Percentiles rank a stretch among this genome's conserved stretches.
Evolutionary conservation across 2,329 filamentous ascomycete species (phyloP).

Genomic region (Colletotrichum tropicicola): DNA sequence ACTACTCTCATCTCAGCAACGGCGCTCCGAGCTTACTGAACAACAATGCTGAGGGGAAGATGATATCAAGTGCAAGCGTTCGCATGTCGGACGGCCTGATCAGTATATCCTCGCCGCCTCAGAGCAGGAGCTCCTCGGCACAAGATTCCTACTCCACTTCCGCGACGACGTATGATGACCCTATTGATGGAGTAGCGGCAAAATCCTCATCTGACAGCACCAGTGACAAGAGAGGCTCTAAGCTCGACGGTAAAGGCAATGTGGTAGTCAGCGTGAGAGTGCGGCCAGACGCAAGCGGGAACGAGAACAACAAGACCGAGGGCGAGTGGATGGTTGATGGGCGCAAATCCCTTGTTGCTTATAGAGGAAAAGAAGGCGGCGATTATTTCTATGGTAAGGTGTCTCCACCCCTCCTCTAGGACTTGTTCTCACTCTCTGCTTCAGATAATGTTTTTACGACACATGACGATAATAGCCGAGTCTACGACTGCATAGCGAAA

Average conservation of each 20-base stretch:
- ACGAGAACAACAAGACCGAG: slow-evolving; percentile 68
- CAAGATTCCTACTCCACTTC: slow-evolving; percentile 93
- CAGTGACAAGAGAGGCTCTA: slow-evolving; percentile 59
- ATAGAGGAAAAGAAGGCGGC: slow-evolving; percentile 87
- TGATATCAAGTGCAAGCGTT: slow-evolving; percentile 68
- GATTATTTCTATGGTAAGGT: slow-evolving; percentile 88
- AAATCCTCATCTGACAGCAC: slow-evolving; percentile 39
- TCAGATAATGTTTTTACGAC: slow-evolving; percentile 96
- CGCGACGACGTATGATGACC: slow-evolving; percentile 87
- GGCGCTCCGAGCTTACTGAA: slow-evolving; percentile 80
- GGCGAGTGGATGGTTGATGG: slow-evolving; percentile 94
- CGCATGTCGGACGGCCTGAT: slow-evolving; percentile 79
- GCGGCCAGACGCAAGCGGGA: slow-evolving; percentile 79
- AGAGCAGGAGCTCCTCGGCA: slow-evolving; percentile 90
- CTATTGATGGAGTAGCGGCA: slow-evolving; percentile 61
- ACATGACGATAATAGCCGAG: slow-evolving; percentile 91
- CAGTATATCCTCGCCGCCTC: slow-evolving; percentile 82
- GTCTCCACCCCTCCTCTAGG: neutral
- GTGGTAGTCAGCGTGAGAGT: slow-evolving; percentile 96
- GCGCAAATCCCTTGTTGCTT: slow-evolving; percentile 82
- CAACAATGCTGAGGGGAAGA: slow-evolving; percentile 79
- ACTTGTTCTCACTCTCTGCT: slow-evolving; percentile 31
- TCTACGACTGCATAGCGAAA: slow-evolving; percentile 95
- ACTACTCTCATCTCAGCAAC: slow-evolving; percentile 48
- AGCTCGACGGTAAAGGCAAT: slow-evolving; percentile 85